A percentile compares a stretch with the other conserved stretches of the same genome.
Conservation (phyloP, 148 eudicot genomes). For the Rhododendron ferrugineum region DNA sequence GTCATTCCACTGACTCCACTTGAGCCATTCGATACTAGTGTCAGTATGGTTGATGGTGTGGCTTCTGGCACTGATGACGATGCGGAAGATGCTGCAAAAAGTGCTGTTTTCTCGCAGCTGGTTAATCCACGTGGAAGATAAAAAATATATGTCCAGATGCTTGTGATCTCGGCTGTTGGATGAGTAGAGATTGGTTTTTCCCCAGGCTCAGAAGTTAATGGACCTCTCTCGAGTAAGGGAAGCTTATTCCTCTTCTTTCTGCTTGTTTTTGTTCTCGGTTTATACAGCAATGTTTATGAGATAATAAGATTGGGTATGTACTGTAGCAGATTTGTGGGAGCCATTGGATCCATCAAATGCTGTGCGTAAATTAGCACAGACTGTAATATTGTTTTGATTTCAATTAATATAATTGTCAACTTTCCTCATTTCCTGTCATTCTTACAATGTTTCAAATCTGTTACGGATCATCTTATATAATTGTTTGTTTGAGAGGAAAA, state of each 20-base stretch:
- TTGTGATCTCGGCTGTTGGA: background rate
- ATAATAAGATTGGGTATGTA: slow-evolving; percentile 7
- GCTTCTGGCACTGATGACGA: slow-evolving; percentile 76
- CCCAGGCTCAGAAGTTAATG: background rate
- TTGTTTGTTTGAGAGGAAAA: slow-evolving; percentile 8
- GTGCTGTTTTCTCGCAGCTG: slow-evolving; percentile 91
- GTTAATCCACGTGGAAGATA: slow-evolving; percentile 97
- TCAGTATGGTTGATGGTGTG: slow-evolving; percentile 55
- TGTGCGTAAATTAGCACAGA: background rate
- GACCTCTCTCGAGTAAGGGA: slow-evolving; percentile 11
- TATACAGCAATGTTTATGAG: background rate
- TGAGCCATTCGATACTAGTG: slow-evolving; percentile 73
- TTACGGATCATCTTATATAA: background rate
- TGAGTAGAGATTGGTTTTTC: background rate
- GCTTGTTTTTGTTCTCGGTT: background rate
- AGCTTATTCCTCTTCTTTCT: background rate
- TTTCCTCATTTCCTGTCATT: background rate
- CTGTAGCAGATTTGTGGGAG: background rate
- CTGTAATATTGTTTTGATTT: background rate
- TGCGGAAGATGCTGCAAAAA: slow-evolving; percentile 76
- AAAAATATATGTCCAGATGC: slow-evolving; percentile 10
- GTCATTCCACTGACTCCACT: slow-evolving; percentile 53
- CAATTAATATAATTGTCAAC: background rate
- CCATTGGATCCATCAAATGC: background rate
- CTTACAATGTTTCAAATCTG: background rate